A percentile compares a stretch with the other conserved stretches of the same genome.
Evolutionary conservation across 164 flowering plant species (phyloP).

Genomic region (Kalanchoe fedtschenkoi): DNA sequence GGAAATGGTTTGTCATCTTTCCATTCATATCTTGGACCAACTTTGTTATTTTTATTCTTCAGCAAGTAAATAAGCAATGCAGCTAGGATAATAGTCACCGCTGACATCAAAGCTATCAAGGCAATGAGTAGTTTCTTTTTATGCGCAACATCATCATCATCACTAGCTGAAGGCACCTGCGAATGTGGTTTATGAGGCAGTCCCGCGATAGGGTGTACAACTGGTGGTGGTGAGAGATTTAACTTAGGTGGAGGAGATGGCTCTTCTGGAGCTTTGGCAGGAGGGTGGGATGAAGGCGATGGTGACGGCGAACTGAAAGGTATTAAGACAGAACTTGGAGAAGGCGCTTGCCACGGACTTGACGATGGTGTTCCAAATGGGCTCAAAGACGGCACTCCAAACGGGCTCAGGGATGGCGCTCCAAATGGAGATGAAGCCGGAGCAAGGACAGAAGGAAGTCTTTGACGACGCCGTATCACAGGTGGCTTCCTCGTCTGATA

Average conservation of each 20-base stretch:
- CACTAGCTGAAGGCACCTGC: background rate
- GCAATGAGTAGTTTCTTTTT: constrained; percentile 9
- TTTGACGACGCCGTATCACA: background rate
- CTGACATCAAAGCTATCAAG: constrained; percentile 15
- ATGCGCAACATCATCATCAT: background rate
- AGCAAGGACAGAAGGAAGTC: background rate
- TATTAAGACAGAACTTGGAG: constrained; percentile 6
- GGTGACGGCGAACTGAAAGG: background rate
- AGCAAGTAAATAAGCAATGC: constrained; percentile 22
- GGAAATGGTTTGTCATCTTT: constrained; percentile 38
- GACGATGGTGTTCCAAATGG: too few relatives aligned
- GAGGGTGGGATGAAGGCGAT: background rate
- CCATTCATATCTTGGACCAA: constrained; percentile 14
- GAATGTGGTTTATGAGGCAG: background rate
- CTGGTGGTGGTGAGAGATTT: background rate
- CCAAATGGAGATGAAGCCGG: background rate
- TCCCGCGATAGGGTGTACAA: background rate
- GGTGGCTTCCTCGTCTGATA: background rate
- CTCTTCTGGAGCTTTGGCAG: background rate
- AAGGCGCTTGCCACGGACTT: too few relatives aligned
- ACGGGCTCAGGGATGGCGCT: background rate
- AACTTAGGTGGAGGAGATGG: background rate
- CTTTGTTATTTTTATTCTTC: constrained; percentile 5
- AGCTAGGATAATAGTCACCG: constrained; percentile 16
- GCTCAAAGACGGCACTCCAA: background rate